phyloP scores from a whole-genome alignment of 768 basidiomycete species.

The Xerocomellus intermedius region DNA sequence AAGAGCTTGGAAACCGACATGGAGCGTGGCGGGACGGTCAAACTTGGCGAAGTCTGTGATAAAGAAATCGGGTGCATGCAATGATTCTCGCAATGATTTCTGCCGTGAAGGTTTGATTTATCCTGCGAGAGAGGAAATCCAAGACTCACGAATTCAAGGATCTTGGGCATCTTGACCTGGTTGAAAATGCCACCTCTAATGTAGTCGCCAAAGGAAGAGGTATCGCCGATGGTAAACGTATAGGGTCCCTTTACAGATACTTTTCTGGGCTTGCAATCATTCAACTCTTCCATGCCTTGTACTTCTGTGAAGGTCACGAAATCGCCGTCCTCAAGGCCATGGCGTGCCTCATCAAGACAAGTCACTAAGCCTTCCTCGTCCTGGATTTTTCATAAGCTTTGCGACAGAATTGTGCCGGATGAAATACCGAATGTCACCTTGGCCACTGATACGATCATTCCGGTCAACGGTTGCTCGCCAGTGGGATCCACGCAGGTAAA shows the following conservation, averaged over 20 bases:
- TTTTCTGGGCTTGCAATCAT: constrained; percentile 89
- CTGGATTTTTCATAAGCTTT: constrained; percentile 37
- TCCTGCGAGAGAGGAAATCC: not conserved
- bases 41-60: constrained; percentile 98
- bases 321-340: constrained; percentile 98
- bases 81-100: constrained; percentile 92
- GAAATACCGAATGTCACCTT: constrained; percentile 48
- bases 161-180: constrained; percentile 99
- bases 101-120: constrained; percentile 32
- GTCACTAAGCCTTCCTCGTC: constrained; percentile 90
- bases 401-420: not conserved
- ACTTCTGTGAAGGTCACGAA: constrained; percentile 96
- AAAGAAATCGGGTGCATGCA: constrained; percentile 80
- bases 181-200: constrained; percentile 90
- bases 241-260: constrained; percentile 95
- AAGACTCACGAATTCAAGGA: constrained; percentile 82
- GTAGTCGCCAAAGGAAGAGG: constrained; percentile 73
- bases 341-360: constrained; percentile 94
- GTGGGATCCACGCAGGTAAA: constrained; percentile 97
- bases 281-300: constrained; percentile 90
- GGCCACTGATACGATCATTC: constrained; percentile 95
- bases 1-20: constrained; percentile 93
- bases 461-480: constrained; percentile 90
- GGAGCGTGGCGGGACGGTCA: constrained; percentile 86
- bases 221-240: constrained; percentile 95